Percentiles rank a stretch among this genome's conserved stretches.
Conservation (phyloP, 75 land plant species). For the Picea sitchensis region DNA sequence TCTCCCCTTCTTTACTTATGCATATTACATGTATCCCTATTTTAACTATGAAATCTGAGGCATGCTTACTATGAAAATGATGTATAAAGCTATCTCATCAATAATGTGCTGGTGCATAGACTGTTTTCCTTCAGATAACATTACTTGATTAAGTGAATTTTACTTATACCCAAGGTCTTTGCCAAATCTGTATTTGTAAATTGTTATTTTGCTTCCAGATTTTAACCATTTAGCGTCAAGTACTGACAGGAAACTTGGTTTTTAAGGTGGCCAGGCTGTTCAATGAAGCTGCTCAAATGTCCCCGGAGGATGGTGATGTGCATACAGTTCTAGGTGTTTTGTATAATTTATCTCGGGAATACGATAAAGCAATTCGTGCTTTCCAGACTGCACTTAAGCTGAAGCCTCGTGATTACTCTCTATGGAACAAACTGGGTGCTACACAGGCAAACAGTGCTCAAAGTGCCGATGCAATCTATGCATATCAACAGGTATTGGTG, state of each 20-base stretch:
- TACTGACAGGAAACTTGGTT: constrained; percentile 7
- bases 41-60: background rate
- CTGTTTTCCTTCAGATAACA: background rate
- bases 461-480: constrained; percentile 92
- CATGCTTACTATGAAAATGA: background rate
- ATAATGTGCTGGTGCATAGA: background rate
- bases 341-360: constrained; percentile 94
- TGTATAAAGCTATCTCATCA: background rate
- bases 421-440: constrained; percentile 99
- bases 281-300: constrained; percentile 81
- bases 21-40: background rate
- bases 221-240: background rate
- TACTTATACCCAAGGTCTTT: background rate
- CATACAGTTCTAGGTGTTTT: constrained; percentile 94
- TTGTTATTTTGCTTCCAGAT: background rate
- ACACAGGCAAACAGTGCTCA: constrained; percentile 98
- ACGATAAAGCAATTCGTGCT: constrained; percentile 77
- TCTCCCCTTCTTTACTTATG: background rate
- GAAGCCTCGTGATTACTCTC: constrained; percentile 92
- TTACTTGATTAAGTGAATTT: background rate
- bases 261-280: constrained; percentile 74
- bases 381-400: constrained; percentile 81
- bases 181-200: background rate
- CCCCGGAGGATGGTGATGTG: constrained; percentile 94
- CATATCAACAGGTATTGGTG: constrained; percentile 80